These are phyloP conservation scores for Colletotrichum lini DNA, from an alignment of 2,329 filamentous ascomycete species.

Conservation along the genomic window DNA sequence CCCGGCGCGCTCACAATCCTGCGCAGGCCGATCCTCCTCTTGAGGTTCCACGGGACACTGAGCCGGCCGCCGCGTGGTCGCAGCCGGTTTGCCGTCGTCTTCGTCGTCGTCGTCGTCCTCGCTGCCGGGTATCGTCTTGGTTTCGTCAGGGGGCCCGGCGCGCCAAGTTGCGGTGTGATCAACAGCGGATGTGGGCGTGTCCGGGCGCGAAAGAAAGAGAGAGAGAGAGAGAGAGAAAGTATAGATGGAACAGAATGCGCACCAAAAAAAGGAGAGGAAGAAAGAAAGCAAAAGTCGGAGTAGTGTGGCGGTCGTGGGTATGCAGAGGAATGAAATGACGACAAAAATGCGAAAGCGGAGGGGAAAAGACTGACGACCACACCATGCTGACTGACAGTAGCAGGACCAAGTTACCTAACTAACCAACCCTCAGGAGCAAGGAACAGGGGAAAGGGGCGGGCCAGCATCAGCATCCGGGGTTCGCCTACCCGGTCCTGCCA, in stretches of 20 bases:
- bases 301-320: neutral
- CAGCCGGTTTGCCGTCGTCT: neutral
- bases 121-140: constrained; percentile 1
- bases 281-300: neutral
- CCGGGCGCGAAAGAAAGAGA: neutral
- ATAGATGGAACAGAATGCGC: constrained; percentile 11
- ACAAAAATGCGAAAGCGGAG: constrained; percentile 11
- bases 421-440: neutral
- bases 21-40: constrained; percentile 37
- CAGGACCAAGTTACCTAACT: neutral
- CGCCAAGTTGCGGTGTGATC: neutral
- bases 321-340: constrained; percentile 7
- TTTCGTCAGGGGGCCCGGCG: neutral
- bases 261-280: constrained; percentile 7
- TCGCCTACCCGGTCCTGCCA: neutral
- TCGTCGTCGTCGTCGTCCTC: constrained; percentile 13
- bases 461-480: constrained; percentile 26
- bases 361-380: neutral
- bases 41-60: constrained; percentile 30
- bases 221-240: no score
- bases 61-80: constrained; percentile 15
- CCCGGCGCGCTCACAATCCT: constrained; percentile 15
- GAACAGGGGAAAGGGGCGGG: constrained; percentile 2
- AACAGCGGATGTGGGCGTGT: neutral
- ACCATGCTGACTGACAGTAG: neutral